phyloP scores from a whole-genome alignment of 1,284 basidiomycete species.

The Rhodotorula sp. region DNA sequence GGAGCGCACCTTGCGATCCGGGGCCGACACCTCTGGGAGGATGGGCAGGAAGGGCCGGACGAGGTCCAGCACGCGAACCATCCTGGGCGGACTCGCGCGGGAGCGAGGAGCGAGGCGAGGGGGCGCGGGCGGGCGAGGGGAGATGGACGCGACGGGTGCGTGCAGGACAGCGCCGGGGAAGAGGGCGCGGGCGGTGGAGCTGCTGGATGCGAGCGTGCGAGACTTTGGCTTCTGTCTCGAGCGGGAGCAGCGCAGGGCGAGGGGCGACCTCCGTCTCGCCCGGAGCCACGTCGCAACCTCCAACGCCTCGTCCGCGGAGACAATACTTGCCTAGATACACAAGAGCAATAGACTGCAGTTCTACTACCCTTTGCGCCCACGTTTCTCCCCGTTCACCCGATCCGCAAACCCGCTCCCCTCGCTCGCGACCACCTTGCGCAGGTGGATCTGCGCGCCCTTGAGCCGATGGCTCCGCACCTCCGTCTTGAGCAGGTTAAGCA shows the following conservation, averaged over 20 bases:
- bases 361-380: not conserved
- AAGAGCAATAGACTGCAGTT: not conserved
- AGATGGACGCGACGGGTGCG: not conserved
- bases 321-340: too few relatives aligned
- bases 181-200: not conserved
- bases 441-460: not conserved
- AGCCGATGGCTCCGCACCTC: not conserved
- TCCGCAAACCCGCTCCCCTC: slow-evolving; percentile 10
- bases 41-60: slow-evolving; percentile 43
- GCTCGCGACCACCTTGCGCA: not conserved
- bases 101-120: too few relatives aligned
- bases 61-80: slow-evolving; percentile 31
- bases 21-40: slow-evolving; percentile 85
- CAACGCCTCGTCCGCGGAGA: not conserved
- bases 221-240: not conserved
- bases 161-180: not conserved
- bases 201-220: not conserved
- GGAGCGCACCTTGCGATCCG: slow-evolving; percentile 79
- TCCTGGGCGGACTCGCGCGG: not conserved
- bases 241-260: too few relatives aligned
- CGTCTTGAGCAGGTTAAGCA: not conserved
- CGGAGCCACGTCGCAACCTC: not conserved
- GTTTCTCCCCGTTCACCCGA: slow-evolving; percentile 10
- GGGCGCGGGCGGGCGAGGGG: not conserved
- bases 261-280: not conserved